These are phyloP conservation scores for Candida easanensis DNA, from an alignment of 805 yeast genomes.

Conservation along the genomic window DNA sequence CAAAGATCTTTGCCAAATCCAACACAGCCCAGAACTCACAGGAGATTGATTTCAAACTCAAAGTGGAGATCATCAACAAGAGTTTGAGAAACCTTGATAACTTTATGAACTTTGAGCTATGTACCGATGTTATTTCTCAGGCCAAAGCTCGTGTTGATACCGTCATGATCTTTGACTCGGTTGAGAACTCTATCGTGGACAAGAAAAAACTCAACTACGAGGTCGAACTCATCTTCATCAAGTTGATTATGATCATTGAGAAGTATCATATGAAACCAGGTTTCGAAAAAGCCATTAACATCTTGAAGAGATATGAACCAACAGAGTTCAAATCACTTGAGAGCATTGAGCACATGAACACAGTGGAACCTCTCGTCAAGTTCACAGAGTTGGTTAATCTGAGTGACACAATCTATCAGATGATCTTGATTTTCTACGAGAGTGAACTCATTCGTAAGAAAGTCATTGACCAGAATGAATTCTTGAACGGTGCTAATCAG, in stretches of 20 bases:
- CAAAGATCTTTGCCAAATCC: conserved; percentile 52
- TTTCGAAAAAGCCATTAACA: conserved; percentile 72
- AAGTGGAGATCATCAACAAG: conserved; percentile 69
- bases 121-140: conserved; percentile 64
- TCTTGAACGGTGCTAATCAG: conserved; percentile 72
- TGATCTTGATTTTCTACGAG: conserved; percentile 86
- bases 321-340: conserved; percentile 33
- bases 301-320: conserved; percentile 73
- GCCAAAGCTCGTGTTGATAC: conserved; percentile 65
- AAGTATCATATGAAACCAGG: conserved; percentile 80
- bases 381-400: conserved; percentile 90
- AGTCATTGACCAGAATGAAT: conserved; percentile 72
- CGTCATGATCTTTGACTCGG: conserved; percentile 40
- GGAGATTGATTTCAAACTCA: conserved; percentile 66
- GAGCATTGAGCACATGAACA: conserved; percentile 28
- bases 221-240: conserved; percentile 65
- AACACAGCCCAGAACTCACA: conserved; percentile 29
- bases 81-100: conserved; percentile 75
- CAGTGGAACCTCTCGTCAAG: conserved; percentile 79
- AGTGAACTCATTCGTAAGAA: conserved; percentile 63
- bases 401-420: conserved; percentile 89
- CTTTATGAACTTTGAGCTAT: conserved; percentile 77
- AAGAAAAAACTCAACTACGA: conserved; percentile 31
- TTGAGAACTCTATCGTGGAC: conserved; percentile 28
- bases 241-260: conserved; percentile 60